Conservation (phyloP, 805 yeast genomes). For the Kodamaea sagamina region DNA sequence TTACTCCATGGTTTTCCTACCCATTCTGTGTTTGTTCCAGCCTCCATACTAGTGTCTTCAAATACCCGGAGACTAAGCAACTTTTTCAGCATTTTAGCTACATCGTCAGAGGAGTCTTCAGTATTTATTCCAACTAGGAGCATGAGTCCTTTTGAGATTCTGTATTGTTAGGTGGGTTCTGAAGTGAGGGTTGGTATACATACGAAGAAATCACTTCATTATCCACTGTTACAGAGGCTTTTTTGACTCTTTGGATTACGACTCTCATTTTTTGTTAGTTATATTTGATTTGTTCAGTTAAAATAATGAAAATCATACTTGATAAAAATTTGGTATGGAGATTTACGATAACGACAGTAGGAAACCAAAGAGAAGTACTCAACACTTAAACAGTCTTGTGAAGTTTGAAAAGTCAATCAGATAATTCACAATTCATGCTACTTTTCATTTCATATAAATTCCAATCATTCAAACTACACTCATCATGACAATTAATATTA, state of each 20-base stretch:
- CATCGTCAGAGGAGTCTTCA: slow-evolving; percentile 76
- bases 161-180: slow-evolving; percentile 6
- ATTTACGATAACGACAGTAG: too few relatives aligned
- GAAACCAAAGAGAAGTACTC: too few relatives aligned
- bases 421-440: too few relatives aligned
- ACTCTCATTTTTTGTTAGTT: slow-evolving; percentile 61
- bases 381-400: too few relatives aligned
- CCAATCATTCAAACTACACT: neutral
- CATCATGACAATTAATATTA: neutral
- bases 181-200: slow-evolving; percentile 14
- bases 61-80: slow-evolving; percentile 67
- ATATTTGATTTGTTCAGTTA: too few relatives aligned
- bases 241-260: slow-evolving; percentile 85
- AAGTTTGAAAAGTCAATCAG: too few relatives aligned
- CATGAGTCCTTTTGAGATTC: slow-evolving; percentile 71
- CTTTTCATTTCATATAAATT: too few relatives aligned
- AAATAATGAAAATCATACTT: too few relatives aligned
- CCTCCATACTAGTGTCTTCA: slow-evolving; percentile 55
- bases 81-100: slow-evolving; percentile 66
- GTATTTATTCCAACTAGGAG: slow-evolving; percentile 82
- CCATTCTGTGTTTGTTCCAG: slow-evolving; percentile 48
- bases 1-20: slow-evolving; percentile 77
- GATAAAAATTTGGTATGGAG: too few relatives aligned
- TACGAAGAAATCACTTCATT: slow-evolving; percentile 63
- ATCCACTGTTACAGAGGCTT: slow-evolving; percentile 88